phyloP scores from a whole-genome alignment of 2,329 filamentous ascomycete species.

The Didymosphaeria variabile region DNA sequence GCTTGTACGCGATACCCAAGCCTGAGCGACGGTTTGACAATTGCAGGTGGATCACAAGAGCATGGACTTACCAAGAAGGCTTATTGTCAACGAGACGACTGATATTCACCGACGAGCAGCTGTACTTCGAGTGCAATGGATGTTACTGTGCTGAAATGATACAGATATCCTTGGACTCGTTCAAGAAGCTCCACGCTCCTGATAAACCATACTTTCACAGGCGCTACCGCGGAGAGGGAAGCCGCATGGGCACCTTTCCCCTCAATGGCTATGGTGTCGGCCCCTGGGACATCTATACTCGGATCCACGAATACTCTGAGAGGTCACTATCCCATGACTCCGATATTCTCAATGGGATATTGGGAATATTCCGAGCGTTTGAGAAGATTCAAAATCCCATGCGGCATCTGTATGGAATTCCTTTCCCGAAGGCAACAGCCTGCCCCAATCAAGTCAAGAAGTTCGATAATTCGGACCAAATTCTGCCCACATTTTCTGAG shows the following conservation, averaged over 20 bases:
- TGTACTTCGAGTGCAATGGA: constrained; percentile 19
- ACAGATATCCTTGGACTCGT: constrained; percentile 9
- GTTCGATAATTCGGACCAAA: constrained; percentile 8
- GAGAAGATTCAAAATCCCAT: constrained; percentile 17
- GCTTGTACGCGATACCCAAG: constrained; percentile 8
- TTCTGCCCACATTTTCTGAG: constrained; percentile 15
- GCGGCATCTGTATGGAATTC: constrained; percentile 20
- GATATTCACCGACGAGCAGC: constrained; percentile 16
- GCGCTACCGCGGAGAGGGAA: constrained; percentile 9
- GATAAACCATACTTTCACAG: constrained; percentile 13
- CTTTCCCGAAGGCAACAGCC: constrained; percentile 12
- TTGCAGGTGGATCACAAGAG: constrained; percentile 9
- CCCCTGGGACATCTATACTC: constrained; percentile 21
- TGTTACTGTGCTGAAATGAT: constrained; percentile 20
- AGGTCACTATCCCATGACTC: constrained; percentile 10
- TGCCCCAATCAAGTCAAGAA: constrained; percentile 9
- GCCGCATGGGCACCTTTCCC: constrained; percentile 19
- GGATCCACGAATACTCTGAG: constrained; percentile 18
- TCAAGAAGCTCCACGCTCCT: constrained; percentile 16
- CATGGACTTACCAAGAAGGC: constrained; percentile 23
- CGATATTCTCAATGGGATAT: constrained; percentile 15
- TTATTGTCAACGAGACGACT: constrained; percentile 17
- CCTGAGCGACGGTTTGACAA: neutral
- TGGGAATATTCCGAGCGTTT: constrained; percentile 17
- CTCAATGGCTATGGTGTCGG: constrained; percentile 19